Base-by-base conservation (phyloP, 1,284 basidiomycete genomes). In the Calocybe gambosa region DNA sequence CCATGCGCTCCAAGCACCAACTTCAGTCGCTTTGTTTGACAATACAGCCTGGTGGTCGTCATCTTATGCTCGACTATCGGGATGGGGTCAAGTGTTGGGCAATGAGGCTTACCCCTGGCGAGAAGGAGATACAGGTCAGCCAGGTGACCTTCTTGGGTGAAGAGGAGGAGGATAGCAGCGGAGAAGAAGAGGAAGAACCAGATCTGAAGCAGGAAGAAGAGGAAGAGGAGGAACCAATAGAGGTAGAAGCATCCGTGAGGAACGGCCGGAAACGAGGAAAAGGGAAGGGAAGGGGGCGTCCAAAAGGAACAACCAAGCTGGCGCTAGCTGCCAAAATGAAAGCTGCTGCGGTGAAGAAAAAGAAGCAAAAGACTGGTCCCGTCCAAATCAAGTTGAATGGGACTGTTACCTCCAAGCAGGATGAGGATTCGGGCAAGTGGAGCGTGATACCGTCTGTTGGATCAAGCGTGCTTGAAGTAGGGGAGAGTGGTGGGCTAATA, bases 51-150 rank as follows among this genome's bases (percentile, higher is more conserved):
- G 66, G 68, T 12, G 79, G 77, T 20, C 71, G 86, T 36, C 65
- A 67, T 16, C 62, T 88, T 28, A 65, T 65, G 26, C 64, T 86
- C 29, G 77, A 85, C 55, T 64, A 77, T 49, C 68, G 68, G 36
- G 80, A 85, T 45, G 81, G 83, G 13, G 84, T 86, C 34, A 77
- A 74, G 59, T 75, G 65, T 38, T 87, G 85, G 84, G 75, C 77
- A 2, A 62, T 86, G 61, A 70, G 78, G 39, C 67, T 89, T 26
- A 65, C 67, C 12, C 65, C 66, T 2, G 69, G 69, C 5, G 83
- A 87, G 59, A 69, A 69, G 8, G 69, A 67, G 2, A 43, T 87
- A 19, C 60, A 70, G 40, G 58, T 87, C 31, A 66, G 66, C 31
- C 73, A 76, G 49, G 66, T 88, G 50, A 62, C 65, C 46, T 79